A percentile compares a stretch with the other conserved stretches of the same genome.
Conservation (phyloP, 164 flowering plant genomes). For the Berberis thunbergii region DNA sequence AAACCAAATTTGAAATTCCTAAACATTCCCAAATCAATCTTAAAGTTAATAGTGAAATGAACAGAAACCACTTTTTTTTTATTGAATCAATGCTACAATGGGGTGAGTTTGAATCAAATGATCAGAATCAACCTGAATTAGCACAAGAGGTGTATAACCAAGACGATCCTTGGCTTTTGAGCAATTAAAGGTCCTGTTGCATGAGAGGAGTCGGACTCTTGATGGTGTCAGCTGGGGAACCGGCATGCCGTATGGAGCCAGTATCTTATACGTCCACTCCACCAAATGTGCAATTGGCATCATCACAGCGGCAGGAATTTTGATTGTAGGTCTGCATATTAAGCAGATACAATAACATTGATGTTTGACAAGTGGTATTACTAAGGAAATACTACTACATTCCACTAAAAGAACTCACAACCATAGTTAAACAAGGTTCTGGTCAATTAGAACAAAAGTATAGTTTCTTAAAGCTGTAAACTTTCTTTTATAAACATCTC, state of each 20-base stretch:
- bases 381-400: too few relatives aligned
- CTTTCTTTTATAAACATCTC: neutral
- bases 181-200: conserved; percentile 68
- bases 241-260: conserved; percentile 84
- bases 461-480: too few relatives aligned
- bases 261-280: conserved; percentile 54
- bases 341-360: conserved; percentile 19
- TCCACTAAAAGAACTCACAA: too few relatives aligned
- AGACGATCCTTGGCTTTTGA: conserved; percentile 83
- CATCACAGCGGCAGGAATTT: conserved; percentile 74
- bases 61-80: too few relatives aligned
- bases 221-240: conserved; percentile 98
- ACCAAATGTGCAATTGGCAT: conserved; percentile 89
- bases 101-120: neutral
- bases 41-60: too few relatives aligned
- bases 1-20: too few relatives aligned
- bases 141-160: conserved; percentile 75
- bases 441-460: too few relatives aligned
- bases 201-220: conserved; percentile 73
- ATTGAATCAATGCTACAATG: too few relatives aligned
- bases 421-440: too few relatives aligned
- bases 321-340: conserved; percentile 79
- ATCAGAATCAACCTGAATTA: conserved; percentile 57
- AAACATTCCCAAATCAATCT: too few relatives aligned
- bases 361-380: neutral